Evolutionary conservation across 2,329 filamentous ascomycete genomes (phyloP).

Genomic region (Colletotrichum sp.): DNA sequence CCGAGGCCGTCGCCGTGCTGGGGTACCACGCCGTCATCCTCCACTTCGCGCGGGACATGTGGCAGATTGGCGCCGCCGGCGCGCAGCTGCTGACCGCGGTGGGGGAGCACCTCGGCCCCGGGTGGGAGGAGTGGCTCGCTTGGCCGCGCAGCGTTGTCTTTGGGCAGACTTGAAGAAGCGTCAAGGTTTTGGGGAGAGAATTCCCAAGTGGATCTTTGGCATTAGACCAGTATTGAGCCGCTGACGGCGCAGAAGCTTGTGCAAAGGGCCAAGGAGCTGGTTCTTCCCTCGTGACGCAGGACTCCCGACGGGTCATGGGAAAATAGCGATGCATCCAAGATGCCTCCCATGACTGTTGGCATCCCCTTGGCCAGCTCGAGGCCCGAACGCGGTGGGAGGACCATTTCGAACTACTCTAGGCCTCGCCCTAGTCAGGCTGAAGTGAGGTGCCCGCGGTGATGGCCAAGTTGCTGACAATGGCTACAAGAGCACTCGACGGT

Average conservation of each 20-base stretch:
- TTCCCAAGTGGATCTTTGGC: neutral
- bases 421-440: neutral
- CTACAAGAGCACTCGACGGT: neutral
- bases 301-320: neutral
- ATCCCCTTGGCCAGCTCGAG: neutral
- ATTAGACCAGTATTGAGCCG: neutral
- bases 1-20: constrained; percentile 30
- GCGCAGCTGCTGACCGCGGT: neutral
- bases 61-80: constrained; percentile 31
- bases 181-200: neutral
- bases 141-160: neutral
- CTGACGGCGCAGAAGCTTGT: neutral
- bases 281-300: neutral
- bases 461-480: neutral
- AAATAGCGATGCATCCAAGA: neutral
- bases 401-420: neutral
- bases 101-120: neutral
- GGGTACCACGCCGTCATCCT: constrained; percentile 32
- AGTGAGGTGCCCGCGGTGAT: neutral
- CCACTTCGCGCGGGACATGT: constrained; percentile 28
- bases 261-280: neutral
- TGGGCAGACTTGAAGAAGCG: neutral
- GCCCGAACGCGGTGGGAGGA: neutral
- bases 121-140: neutral
- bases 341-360: neutral